Percentiles rank a stretch among this genome's conserved stretches.
phyloP scores from a whole-genome alignment of 1,284 basidiomycete species.

The Peniophora sp. region DNA sequence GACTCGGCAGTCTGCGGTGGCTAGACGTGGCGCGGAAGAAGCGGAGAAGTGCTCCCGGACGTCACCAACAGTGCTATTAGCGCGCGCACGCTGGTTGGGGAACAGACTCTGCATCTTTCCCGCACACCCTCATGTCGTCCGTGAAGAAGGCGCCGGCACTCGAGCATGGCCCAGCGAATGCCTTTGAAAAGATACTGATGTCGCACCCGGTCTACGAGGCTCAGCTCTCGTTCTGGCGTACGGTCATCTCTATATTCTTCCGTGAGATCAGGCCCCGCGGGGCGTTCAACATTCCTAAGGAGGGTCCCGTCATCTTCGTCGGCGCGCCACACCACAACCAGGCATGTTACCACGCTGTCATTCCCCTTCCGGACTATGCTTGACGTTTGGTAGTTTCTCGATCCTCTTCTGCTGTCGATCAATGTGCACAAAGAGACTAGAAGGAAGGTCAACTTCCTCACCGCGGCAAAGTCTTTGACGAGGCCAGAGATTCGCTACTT shows the following conservation, averaged over 20 bases:
- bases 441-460: slow-evolving; percentile 83
- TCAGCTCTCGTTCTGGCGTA: slow-evolving; percentile 71
- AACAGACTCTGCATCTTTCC: no score
- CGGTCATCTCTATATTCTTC: slow-evolving; percentile 94
- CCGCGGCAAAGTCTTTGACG: slow-evolving; percentile 90
- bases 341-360: slow-evolving; percentile 31
- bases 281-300: slow-evolving; percentile 88
- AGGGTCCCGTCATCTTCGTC: slow-evolving; percentile 95
- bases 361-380: slow-evolving; percentile 7
- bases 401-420: slow-evolving; percentile 83
- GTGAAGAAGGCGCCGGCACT: no score
- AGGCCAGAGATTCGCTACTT: slow-evolving; percentile 79
- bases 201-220: slow-evolving; percentile 40
- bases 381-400: slow-evolving; percentile 78
- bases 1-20: no score
- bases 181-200: no score
- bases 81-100: no score
- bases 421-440: slow-evolving; percentile 85
- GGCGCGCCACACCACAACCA: slow-evolving; percentile 97
- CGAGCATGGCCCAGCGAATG: no score
- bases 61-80: no score
- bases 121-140: no score
- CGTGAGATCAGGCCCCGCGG: slow-evolving; percentile 93
- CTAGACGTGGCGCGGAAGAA: no score
- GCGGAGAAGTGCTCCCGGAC: no score